A percentile compares a stretch with the other conserved stretches of the same genome.
Conservation (phyloP, 2,329 filamentous ascomycete genomes). For the Catunica adiposa region DNA sequence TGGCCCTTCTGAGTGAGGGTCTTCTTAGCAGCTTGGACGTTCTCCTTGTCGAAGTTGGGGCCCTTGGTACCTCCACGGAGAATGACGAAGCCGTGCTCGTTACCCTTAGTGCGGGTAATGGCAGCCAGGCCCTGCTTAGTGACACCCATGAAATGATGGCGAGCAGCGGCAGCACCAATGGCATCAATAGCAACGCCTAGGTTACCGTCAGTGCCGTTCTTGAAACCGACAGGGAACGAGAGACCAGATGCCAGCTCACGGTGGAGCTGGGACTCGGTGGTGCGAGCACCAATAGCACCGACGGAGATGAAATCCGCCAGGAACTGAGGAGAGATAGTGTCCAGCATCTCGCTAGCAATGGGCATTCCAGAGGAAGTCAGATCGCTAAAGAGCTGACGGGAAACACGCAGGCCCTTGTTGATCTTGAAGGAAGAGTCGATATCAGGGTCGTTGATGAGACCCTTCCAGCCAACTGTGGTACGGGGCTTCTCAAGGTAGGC, state of each 20-base stretch:
- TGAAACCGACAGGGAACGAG: slow-evolving; percentile 97
- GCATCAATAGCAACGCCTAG: slow-evolving; percentile 87
- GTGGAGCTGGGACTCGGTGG: slow-evolving; percentile 92
- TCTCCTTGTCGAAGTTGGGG: slow-evolving; percentile 83
- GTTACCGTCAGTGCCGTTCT: slow-evolving; percentile 94
- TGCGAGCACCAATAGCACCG: slow-evolving; percentile 87
- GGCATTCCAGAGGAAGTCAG: slow-evolving; percentile 78
- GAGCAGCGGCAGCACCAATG: slow-evolving; percentile 70
- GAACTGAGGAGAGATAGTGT: slow-evolving; percentile 97
- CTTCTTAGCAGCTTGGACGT: slow-evolving; percentile 63
- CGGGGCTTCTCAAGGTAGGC: slow-evolving; percentile 98
- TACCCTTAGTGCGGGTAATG: slow-evolving; percentile 83
- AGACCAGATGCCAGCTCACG: slow-evolving; percentile 88
- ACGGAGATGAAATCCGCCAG: slow-evolving; percentile 90
- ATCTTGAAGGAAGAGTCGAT: slow-evolving; percentile 97
- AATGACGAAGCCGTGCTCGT: slow-evolving; percentile 96
- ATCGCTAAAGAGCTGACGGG: slow-evolving; percentile 85
- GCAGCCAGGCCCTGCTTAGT: slow-evolving; percentile 94
- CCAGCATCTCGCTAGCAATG: slow-evolving; percentile 94
- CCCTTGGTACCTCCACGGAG: slow-evolving; percentile 80
- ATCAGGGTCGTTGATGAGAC: slow-evolving; percentile 95
- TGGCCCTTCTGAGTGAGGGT: slow-evolving; percentile 67
- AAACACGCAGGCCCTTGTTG: slow-evolving; percentile 90
- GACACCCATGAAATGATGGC: slow-evolving; percentile 95
- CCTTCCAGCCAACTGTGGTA: slow-evolving; percentile 98